phyloP scores from a whole-genome alignment of 805 yeast species.

The Nakazawaea ernobii region DNA sequence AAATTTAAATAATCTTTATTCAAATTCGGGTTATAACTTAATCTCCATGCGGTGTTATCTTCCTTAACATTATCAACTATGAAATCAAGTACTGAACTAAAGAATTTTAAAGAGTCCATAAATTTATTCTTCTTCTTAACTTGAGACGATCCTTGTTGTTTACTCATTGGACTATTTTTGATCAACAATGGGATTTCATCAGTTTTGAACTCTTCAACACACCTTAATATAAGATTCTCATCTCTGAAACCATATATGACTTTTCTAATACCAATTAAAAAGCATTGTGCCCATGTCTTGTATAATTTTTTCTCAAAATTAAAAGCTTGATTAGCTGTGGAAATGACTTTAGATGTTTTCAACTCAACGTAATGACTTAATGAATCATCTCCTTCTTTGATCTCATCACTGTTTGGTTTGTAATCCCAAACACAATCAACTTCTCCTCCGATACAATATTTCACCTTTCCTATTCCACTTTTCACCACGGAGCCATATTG shows the following conservation, averaged over 20 bases:
- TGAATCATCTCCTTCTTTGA: slow-evolving; percentile 31
- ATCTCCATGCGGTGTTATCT: slow-evolving; percentile 44
- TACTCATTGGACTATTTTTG: slow-evolving; percentile 41
- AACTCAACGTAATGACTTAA: slow-evolving; percentile 78
- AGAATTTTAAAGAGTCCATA: slow-evolving; percentile 76
- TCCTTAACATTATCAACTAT: slow-evolving; percentile 43
- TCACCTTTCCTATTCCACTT: slow-evolving; percentile 75
- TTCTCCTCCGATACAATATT: slow-evolving; percentile 77
- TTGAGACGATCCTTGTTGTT: slow-evolving; percentile 22
- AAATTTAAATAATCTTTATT: slow-evolving; percentile 46
- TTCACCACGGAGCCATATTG: slow-evolving; percentile 78
- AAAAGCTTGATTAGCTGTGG: slow-evolving; percentile 49
- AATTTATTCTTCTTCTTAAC: slow-evolving; percentile 54
- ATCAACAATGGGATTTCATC: slow-evolving; percentile 72
- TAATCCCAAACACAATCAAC: slow-evolving; percentile 88
- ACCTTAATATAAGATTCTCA: slow-evolving; percentile 52
- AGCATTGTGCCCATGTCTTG: slow-evolving; percentile 90
- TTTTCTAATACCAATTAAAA: slow-evolving; percentile 76
- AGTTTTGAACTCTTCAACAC: slow-evolving; percentile 71
- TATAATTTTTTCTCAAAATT: slow-evolving; percentile 73
- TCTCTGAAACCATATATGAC: slow-evolving; percentile 86
- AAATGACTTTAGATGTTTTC: slow-evolving; percentile 61
- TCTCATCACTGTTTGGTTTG: slow-evolving; percentile 40
- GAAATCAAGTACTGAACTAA: slow-evolving; percentile 84
- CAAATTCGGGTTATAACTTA: slow-evolving; percentile 47